Conservation (phyloP, 176 grass and related monocot species). For the Calamus simplicifolius region DNA sequence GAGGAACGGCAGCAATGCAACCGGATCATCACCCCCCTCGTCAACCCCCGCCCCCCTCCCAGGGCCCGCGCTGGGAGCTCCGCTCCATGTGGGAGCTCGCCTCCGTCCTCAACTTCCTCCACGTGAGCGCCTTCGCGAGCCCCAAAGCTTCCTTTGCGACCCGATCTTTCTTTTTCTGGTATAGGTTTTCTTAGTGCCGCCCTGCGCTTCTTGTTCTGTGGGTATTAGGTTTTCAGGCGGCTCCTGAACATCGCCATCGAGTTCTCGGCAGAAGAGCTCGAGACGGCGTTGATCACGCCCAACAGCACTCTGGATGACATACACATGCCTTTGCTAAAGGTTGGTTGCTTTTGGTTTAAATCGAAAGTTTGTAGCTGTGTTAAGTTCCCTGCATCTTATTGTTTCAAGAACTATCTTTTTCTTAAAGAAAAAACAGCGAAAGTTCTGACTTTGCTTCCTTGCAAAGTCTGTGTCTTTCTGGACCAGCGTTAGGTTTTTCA, state of each 20-base stretch:
- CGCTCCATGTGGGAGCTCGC: slow-evolving; percentile 22
- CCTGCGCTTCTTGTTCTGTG: background rate
- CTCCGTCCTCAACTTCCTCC: slow-evolving; percentile 16
- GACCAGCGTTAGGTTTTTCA: background rate
- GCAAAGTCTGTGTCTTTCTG: background rate
- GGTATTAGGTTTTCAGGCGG: slow-evolving; percentile 65
- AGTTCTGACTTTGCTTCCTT: background rate
- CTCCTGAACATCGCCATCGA: slow-evolving; percentile 71
- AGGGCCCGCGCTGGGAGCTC: slow-evolving; percentile 4
- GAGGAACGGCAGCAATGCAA: background rate
- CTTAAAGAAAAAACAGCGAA: background rate
- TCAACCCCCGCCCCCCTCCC: background rate
- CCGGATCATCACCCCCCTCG: slow-evolving; percentile 8
- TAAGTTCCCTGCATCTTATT: background rate
- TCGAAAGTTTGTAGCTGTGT: background rate
- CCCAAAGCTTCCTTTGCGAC: background rate
- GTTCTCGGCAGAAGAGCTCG: slow-evolving; percentile 92
- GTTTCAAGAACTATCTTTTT: background rate
- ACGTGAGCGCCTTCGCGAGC: slow-evolving; percentile 2
- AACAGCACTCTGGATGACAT: slow-evolving; percentile 57
- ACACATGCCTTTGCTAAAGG: slow-evolving; percentile 82
- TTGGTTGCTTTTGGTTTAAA: slow-evolving; percentile 24
- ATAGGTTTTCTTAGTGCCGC: slow-evolving; percentile 10
- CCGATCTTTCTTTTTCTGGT: background rate
- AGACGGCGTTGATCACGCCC: slow-evolving; percentile 63